Conservation (phyloP, 2,329 filamentous ascomycete species). For the Fusarium metavorans region DNA sequence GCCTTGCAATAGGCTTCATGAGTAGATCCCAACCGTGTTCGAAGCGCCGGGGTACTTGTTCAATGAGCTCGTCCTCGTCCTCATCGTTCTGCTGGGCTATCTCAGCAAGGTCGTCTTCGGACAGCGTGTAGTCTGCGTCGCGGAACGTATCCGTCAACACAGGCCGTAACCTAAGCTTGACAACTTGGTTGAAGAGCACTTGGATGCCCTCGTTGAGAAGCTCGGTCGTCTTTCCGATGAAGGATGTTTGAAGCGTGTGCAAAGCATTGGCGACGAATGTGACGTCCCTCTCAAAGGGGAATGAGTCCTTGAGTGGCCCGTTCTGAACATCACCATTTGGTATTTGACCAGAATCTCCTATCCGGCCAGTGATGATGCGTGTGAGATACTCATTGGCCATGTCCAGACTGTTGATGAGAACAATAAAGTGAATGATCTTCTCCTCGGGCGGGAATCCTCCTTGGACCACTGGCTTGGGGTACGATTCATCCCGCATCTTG, state of each 20-base stretch:
- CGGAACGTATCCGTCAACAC: constrained; percentile 91
- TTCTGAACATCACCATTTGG: constrained; percentile 51
- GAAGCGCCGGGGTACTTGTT: constrained; percentile 83
- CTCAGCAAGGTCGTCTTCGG: constrained; percentile 70
- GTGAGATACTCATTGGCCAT: constrained; percentile 90
- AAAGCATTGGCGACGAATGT: constrained; percentile 76
- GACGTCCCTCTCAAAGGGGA: constrained; percentile 84
- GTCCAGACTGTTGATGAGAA: constrained; percentile 96
- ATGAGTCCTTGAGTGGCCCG: constrained; percentile 70
- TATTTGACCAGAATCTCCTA: constrained; percentile 60
- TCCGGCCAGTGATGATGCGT: constrained; percentile 81
- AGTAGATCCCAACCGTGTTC: constrained; percentile 87
- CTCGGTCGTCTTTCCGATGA: constrained; percentile 82
- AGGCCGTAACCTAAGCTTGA: constrained; percentile 86
- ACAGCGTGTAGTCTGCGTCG: constrained; percentile 86
- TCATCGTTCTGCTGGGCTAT: constrained; percentile 66
- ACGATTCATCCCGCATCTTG: constrained; percentile 97
- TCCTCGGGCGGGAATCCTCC: constrained; percentile 89
- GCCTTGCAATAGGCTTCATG: constrained; percentile 84
- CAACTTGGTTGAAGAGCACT: constrained; percentile 87
- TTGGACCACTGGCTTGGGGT: constrained; percentile 82
- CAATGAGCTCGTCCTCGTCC: constrained; percentile 66
- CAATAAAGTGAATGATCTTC: constrained; percentile 88
- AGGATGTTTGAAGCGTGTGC: constrained; percentile 75
- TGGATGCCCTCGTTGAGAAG: constrained; percentile 86